phyloP scores from a whole-genome alignment of 768 basidiomycete species.

The Tylopilus plumbeoviolaceoides region DNA sequence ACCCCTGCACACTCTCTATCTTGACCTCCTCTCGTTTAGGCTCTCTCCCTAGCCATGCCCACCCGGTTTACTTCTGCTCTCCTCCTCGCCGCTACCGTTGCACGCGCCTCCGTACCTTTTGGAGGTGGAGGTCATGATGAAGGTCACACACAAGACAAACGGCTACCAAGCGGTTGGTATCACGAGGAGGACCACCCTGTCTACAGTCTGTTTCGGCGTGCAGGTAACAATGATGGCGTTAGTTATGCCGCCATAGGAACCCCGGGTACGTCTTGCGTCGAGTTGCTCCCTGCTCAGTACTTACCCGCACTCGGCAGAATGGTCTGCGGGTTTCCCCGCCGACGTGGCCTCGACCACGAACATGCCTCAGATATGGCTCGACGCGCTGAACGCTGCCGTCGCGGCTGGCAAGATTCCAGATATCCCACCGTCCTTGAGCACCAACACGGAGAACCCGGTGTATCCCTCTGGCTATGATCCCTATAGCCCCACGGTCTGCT shows the following conservation, averaged over 20 bases:
- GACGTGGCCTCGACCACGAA: conserved; percentile 41
- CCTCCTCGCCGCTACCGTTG: conserved; percentile 24
- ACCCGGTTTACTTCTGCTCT: conserved; percentile 20
- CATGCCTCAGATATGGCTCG: conserved; percentile 68
- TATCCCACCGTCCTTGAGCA: conserved; percentile 47
- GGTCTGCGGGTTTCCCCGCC: conserved; percentile 59
- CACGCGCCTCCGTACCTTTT: conserved; percentile 12
- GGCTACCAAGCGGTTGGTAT: conserved; percentile 48
- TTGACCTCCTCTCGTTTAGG: conserved; percentile 39
- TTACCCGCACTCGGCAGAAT: conserved; percentile 38
- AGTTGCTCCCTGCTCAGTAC: not conserved
- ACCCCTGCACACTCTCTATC: conserved; percentile 17
- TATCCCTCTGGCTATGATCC: conserved; percentile 41
- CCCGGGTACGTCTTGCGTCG: conserved; percentile 38
- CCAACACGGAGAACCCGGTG: conserved; percentile 28
- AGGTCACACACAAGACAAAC: conserved; percentile 13
- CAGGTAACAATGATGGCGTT: conserved; percentile 38
- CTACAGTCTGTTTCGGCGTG: conserved; percentile 60
- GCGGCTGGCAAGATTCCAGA: conserved; percentile 69
- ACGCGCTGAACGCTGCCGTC: conserved; percentile 65
- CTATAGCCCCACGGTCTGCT: conserved; percentile 58
- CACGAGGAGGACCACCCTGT: conserved; percentile 58
- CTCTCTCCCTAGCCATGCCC: conserved; percentile 27
- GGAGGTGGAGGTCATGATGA: conserved; percentile 12
- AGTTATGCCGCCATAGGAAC: conserved; percentile 57